Percentiles rank a stretch among this genome's conserved stretches.
phyloP scores from a whole-genome alignment of 208 protist genomes.

The Wallacemonas sp. region DNA sequence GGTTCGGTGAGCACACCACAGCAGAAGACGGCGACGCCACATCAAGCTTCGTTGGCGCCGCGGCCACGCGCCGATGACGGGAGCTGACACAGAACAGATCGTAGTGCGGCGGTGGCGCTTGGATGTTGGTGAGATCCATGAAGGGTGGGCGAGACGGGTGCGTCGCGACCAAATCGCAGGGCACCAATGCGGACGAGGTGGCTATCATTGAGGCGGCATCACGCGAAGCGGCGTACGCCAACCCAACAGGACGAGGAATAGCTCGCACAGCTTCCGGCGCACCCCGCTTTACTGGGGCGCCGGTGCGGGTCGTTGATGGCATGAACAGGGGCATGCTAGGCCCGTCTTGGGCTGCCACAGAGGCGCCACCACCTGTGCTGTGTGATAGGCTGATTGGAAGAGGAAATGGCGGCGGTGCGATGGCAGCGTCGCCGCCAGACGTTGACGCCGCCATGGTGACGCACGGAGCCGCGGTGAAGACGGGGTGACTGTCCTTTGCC shows the following conservation, averaged over 20 bases:
- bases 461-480: too few species aligned
- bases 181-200: too few species aligned
- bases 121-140: background rate
- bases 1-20: background rate
- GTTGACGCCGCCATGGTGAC: too few species aligned
- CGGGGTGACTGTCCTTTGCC: background rate
- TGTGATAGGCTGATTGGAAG: slow-evolving; percentile 36
- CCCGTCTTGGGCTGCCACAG: background rate
- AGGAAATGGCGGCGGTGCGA: slow-evolving; percentile 18
- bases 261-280: too few species aligned
- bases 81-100: slow-evolving; percentile 11
- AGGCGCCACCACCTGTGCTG: slow-evolving; percentile 7
- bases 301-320: background rate
- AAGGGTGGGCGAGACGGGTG: too few species aligned
- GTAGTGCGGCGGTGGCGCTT: slow-evolving; percentile 4
- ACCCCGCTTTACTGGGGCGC: too few species aligned
- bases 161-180: too few species aligned
- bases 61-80: background rate
- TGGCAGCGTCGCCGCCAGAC: too few species aligned
- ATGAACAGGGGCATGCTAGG: slow-evolving; percentile 14
- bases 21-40: too few species aligned
- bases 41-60: background rate
- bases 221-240: background rate
- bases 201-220: too few species aligned
- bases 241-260: background rate